These are phyloP conservation scores for Cladophialophora chaetospira DNA, from an alignment of 2,329 filamentous ascomycete genomes.

Conservation along the genomic window DNA sequence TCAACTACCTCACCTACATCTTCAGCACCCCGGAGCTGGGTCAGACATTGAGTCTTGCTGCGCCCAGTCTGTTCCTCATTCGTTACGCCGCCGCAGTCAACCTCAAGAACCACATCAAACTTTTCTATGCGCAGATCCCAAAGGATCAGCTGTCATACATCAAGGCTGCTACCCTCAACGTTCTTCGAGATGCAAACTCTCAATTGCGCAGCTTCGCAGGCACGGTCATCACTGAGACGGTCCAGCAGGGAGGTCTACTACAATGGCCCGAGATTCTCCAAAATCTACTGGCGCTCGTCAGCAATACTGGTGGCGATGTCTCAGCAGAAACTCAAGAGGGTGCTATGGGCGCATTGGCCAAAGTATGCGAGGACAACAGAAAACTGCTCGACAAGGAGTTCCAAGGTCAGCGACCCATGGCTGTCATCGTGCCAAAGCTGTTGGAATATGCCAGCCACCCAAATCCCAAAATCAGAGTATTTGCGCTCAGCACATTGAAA, in stretches of 20 bases:
- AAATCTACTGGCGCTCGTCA: slow-evolving; percentile 75
- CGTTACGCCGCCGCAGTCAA: slow-evolving; percentile 88
- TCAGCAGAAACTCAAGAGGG: slow-evolving; percentile 80
- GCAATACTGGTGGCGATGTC: slow-evolving; percentile 69
- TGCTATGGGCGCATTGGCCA: slow-evolving; percentile 87
- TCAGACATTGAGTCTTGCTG: slow-evolving; percentile 59
- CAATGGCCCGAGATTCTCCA: slow-evolving; percentile 90
- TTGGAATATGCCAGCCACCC: slow-evolving; percentile 80
- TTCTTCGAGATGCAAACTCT: slow-evolving; percentile 75
- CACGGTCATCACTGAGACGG: slow-evolving; percentile 90
- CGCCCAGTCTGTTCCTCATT: slow-evolving; percentile 69
- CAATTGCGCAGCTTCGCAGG: slow-evolving; percentile 89
- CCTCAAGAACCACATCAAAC: slow-evolving; percentile 89
- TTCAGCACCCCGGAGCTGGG: slow-evolving; percentile 69
- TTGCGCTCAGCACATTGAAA: slow-evolving; percentile 83
- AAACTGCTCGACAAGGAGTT: slow-evolving; percentile 84
- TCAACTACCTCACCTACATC: slow-evolving; percentile 94
- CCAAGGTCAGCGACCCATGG: slow-evolving; percentile 82
- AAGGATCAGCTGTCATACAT: slow-evolving; percentile 73
- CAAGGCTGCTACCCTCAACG: slow-evolving; percentile 74
- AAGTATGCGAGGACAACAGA: slow-evolving; percentile 96
- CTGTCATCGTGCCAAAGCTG: slow-evolving; percentile 85
- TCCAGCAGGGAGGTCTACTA: slow-evolving; percentile 79
- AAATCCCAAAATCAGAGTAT: slow-evolving; percentile 73
- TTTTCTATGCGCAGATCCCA: slow-evolving; percentile 73